These are phyloP conservation scores for Populus davidiana DNA, from an alignment of 345 rosid species.

Conservation along the genomic window DNA sequence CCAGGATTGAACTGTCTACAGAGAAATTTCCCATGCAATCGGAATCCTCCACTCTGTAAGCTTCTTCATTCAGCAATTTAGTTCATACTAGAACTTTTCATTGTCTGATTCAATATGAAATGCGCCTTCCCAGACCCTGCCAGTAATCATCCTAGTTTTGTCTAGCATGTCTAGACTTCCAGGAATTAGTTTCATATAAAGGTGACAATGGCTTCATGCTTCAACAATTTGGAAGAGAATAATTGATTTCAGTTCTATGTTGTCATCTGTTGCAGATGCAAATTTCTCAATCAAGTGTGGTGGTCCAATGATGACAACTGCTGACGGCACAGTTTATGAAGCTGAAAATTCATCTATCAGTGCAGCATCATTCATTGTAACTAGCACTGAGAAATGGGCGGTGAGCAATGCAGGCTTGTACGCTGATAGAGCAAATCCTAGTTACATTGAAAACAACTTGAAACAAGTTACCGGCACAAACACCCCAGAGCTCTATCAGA, in stretches of 20 bases:
- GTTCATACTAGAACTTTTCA: not conserved
- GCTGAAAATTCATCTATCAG: slow-evolving; percentile 39
- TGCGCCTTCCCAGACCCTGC: not conserved
- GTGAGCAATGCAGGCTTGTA: slow-evolving; percentile 54
- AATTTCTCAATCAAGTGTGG: slow-evolving; percentile 37
- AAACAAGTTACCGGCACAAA: slow-evolving; percentile 34
- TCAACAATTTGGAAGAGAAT: not conserved
- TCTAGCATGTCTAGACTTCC: not conserved
- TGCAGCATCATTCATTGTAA: slow-evolving; percentile 40
- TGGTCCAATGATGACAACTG: slow-evolving; percentile 18
- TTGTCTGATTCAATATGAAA: not conserved
- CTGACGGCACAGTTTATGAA: slow-evolving; percentile 38
- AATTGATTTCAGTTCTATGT: not conserved
- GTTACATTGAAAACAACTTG: slow-evolving; percentile 19
- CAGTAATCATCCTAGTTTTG: not conserved
- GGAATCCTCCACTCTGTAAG: slow-evolving; percentile 32
- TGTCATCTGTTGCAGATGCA: slow-evolving; percentile 25
- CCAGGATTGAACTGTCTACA: slow-evolving; percentile 41
- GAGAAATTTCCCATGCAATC: slow-evolving; percentile 34
- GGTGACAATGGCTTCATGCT: not conserved
- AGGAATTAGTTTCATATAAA: not conserved
- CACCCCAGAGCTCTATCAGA: slow-evolving; percentile 41
- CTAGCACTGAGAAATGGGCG: slow-evolving; percentile 49
- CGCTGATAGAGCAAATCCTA: slow-evolving; percentile 33
- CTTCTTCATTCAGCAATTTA: not conserved